These are phyloP conservation scores for Pholiota adiposa DNA, from an alignment of 1,284 basidiomycete species.

Conservation along the genomic window DNA sequence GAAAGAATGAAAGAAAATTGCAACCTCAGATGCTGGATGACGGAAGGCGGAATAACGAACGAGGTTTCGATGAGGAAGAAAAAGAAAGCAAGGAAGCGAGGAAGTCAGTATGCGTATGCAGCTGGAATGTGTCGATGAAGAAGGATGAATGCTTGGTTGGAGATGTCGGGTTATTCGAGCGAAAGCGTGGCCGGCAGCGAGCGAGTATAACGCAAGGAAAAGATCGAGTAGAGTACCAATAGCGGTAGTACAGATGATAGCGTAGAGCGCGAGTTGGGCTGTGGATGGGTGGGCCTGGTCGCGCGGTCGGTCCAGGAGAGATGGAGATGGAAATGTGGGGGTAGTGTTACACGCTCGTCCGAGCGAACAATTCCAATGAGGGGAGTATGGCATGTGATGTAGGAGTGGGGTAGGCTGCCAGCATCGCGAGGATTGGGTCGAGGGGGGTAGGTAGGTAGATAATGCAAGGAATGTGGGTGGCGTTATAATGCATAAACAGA, in stretches of 20 bases:
- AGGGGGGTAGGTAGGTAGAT: background rate
- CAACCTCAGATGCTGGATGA: too few species aligned
- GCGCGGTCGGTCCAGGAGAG: too few species aligned
- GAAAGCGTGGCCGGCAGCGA: background rate
- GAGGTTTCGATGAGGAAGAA: too few species aligned
- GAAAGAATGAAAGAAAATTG: background rate
- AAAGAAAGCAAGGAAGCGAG: too few species aligned
- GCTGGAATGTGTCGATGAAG: too few species aligned
- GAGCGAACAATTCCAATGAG: constrained; percentile 32
- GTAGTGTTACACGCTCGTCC: constrained; percentile 35
- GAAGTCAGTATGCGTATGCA: too few species aligned
- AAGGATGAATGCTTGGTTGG: too few species aligned
- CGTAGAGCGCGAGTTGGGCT: background rate
- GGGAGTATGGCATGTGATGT: background rate
- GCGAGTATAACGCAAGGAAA: background rate
- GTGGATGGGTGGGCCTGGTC: background rate
- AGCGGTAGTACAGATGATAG: background rate
- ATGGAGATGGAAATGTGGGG: background rate
- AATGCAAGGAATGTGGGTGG: background rate
- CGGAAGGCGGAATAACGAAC: too few species aligned
- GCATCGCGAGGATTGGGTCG: background rate
- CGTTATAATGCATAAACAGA: background rate
- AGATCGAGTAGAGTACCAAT: background rate
- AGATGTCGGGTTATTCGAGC: background rate
- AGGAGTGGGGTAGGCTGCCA: background rate